These are phyloP conservation scores for Coemansia sp. DNA, from an alignment of 371 early-diverging fungal genomes.

Conservation along the genomic window DNA sequence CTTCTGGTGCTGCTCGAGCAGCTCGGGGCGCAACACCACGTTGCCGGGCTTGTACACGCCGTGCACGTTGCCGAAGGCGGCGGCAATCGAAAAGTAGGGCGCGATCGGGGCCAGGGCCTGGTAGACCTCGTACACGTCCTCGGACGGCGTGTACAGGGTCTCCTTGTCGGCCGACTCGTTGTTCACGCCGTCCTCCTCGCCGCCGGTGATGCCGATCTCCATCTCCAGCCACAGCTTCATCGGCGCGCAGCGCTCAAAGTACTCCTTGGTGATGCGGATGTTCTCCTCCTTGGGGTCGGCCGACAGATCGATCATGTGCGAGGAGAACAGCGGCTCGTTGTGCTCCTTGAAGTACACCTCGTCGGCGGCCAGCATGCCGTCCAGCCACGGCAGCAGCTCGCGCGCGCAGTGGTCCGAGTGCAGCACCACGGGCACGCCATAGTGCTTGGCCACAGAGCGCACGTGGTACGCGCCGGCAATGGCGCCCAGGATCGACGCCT, in stretches of 20 bases:
- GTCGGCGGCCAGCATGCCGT: conserved; percentile 89
- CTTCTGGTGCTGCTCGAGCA: conserved; percentile 83
- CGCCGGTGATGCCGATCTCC: conserved; percentile 96
- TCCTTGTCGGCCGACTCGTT: conserved; percentile 85
- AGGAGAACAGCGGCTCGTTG: conserved; percentile 90
- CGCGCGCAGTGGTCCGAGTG: conserved; percentile 95
- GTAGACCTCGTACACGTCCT: conserved; percentile 91
- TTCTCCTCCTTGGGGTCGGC: conserved; percentile 89
- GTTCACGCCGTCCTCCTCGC: conserved; percentile 95
- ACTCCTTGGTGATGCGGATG: conserved; percentile 81
- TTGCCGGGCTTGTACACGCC: conserved; percentile 93
- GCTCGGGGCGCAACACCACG: conserved; percentile 83
- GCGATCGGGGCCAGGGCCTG: conserved; percentile 73
- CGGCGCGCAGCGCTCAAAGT: conserved; percentile 83
- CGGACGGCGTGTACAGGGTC: conserved; percentile 86
- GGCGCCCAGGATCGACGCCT: conserved; percentile 84
- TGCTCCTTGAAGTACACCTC: conserved; percentile 86
- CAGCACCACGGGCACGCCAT: conserved; percentile 84
- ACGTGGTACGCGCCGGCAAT: conserved; percentile 89
- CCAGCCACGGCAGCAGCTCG: conserved; percentile 93
- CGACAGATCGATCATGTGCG: conserved; percentile 93
- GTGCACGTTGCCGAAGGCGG: conserved; percentile 91
- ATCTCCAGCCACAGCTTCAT: conserved; percentile 85
- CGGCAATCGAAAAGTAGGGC: conserved; percentile 85
- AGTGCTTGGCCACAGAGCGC: conserved; percentile 80